Evolutionary conservation across 768 basidiomycete genomes (phyloP).

Genomic region (Botryobasidium botryosum): DNA sequence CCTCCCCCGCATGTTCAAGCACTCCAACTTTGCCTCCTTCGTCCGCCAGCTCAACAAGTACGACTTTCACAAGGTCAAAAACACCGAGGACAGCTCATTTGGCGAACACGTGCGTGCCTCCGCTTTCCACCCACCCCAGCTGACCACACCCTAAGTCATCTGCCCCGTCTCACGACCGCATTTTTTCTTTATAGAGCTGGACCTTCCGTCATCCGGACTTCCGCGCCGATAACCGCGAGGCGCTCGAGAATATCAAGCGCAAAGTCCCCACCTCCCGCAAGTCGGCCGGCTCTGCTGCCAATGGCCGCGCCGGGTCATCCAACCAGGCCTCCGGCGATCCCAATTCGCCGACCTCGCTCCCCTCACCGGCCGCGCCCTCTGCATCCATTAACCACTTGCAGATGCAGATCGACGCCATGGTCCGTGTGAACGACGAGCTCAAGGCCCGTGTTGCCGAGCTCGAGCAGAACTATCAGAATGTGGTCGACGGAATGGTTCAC

Average conservation of each 20-base stretch:
- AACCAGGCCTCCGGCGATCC: constrained; percentile 7
- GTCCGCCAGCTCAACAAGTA: constrained; percentile 92
- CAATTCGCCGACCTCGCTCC: constrained; percentile 17
- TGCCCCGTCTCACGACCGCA: no score
- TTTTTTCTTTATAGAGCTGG: constrained; percentile 21
- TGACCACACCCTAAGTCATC: no score
- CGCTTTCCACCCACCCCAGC: not conserved
- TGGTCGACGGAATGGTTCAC: constrained; percentile 52
- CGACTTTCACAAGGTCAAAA: constrained; percentile 93
- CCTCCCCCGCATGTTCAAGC: constrained; percentile 85
- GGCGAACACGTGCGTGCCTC: constrained; percentile 28
- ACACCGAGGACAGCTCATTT: constrained; percentile 62
- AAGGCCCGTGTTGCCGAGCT: constrained; percentile 36
- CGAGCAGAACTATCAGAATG: constrained; percentile 47
- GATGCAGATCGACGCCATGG: constrained; percentile 16
- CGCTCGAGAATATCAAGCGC: constrained; percentile 38
- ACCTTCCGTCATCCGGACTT: constrained; percentile 32
- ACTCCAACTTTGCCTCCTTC: constrained; percentile 85
- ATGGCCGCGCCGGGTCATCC: constrained; percentile 13
- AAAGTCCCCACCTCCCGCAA: constrained; percentile 19
- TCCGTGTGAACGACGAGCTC: constrained; percentile 34
- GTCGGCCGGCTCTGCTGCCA: constrained; percentile 3
- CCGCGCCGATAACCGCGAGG: constrained; percentile 35
- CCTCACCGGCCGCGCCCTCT: not conserved
- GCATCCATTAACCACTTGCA: not conserved